A percentile compares a stretch with the other conserved stretches of the same genome.
phyloP scores from a whole-genome alignment of 495 filamentous ascomycete genomes.

The Neurospora sublineolata region DNA sequence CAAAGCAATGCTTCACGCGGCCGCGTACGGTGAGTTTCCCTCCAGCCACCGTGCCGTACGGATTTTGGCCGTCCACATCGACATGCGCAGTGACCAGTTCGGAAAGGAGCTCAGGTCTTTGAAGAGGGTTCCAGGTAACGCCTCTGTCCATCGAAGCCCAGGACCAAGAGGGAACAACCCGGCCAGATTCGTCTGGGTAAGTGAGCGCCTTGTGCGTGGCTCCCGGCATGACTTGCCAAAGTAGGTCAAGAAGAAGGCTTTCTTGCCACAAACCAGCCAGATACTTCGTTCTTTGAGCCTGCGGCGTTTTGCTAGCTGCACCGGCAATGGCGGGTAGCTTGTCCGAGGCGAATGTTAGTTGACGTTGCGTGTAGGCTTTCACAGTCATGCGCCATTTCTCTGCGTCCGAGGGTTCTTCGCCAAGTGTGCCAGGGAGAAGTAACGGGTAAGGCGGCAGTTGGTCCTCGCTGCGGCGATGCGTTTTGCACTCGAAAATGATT shows the following conservation, averaged over 20 bases:
- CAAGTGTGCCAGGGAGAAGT: not conserved
- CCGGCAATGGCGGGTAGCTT: slow-evolving; percentile 36
- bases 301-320: slow-evolving; percentile 12
- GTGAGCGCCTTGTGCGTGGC: not conserved
- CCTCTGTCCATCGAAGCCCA: not conserved
- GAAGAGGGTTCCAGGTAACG: not conserved
- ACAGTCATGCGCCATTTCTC: slow-evolving; percentile 2
- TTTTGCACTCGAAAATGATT: not conserved
- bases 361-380: slow-evolving; percentile 2
- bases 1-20: not conserved
- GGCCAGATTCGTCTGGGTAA: not conserved
- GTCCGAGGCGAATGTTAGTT: slow-evolving; percentile 34
- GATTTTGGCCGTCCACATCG: not conserved
- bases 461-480: not conserved
- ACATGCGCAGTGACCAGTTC: not conserved
- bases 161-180: not conserved
- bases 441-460: not conserved
- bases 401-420: not conserved
- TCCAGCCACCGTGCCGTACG: not conserved
- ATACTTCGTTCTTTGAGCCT: slow-evolving; percentile 27
- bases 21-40: not conserved
- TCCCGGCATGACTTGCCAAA: not conserved
- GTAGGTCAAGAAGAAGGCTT: not conserved
- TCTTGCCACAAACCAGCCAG: slow-evolving; percentile 29
- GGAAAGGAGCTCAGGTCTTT: not conserved